Base-by-base conservation (phyloP, 1,139 yeast species). In the Protomyces macrosporus region DNA sequence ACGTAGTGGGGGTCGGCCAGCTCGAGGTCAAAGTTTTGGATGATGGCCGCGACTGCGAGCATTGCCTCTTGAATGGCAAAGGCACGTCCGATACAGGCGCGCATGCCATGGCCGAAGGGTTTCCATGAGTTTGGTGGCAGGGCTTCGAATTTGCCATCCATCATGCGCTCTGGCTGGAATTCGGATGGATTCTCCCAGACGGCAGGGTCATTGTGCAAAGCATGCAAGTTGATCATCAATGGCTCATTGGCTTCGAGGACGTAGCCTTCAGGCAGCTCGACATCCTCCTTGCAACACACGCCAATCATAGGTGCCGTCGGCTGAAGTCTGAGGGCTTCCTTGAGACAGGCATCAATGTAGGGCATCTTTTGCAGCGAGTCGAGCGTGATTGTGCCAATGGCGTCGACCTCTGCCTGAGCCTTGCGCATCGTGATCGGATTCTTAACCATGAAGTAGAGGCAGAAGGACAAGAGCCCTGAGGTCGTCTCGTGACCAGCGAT, bases 401-500 rank as follows among this genome's bases (percentile, higher is more conserved):
- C 64, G n/a, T 60, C 64, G 40, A 60, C 52, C 48, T 60, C 64
- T 23, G 59, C 64, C 45, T 60, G 64, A n/a, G 64, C 64, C 36
- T 55, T 55, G 36, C 60, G 64, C 32, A 54, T 50, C 12, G 50
- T 30, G 16, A 14, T 12, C 4, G 60, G 69, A 51, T 65, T 51
- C 54, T 55, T 54, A 36, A 66, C 66, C 51, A 67, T 60, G 35
- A 45, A 45, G 40, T 51, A 58, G 14, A 66, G 62, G 33, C 66
- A 57, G 62, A 65, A 66, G 7, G 69, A 45, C 7, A 60, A 23
- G 10, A 64, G 60, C 10, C 66, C 62, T 12, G 67, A 58, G 7
- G 69, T 67, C n/a, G 68, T 67, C 39, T 67, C 69, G 54, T 67
- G 69, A 36, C 69, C 69, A 3, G 68, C 69, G n/a, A 67, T 64